phyloP scores from a whole-genome alignment of 495 filamentous ascomycete genomes.

The Trichoderma asperelloides region DNA sequence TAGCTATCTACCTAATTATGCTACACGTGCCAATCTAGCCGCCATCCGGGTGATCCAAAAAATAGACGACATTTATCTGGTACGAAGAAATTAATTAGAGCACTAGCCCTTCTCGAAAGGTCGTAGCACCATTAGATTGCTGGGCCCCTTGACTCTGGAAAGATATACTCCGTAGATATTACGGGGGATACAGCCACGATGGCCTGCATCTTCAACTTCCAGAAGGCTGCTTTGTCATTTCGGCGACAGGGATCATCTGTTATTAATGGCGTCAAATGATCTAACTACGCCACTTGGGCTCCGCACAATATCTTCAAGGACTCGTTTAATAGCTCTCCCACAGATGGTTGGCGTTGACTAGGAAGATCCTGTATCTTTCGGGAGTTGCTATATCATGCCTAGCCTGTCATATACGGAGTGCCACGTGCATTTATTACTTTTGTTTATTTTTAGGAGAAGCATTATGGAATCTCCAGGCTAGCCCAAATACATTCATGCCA shows the following conservation, averaged over 20 bases:
- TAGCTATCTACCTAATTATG: not conserved
- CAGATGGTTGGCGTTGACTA: not conserved
- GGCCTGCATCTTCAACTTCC: not conserved
- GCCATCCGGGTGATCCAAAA: not conserved
- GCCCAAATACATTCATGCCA: not conserved
- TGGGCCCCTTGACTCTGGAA: not conserved
- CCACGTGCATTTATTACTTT: not conserved
- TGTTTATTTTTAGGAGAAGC: not conserved
- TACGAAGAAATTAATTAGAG: no score
- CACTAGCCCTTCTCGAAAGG: no score
- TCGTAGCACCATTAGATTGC: not conserved
- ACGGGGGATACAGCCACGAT: not conserved
- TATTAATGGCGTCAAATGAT: not conserved
- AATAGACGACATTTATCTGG: not conserved
- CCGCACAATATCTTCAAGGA: no score
- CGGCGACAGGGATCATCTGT: not conserved
- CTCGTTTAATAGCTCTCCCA: not conserved
- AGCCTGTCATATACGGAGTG: not conserved
- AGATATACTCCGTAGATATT: not conserved
- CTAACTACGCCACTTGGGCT: not conserved
- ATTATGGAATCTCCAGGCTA: not conserved
- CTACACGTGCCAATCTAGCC: not conserved
- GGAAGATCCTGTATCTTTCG: not conserved
- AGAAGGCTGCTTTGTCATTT: slow-evolving; percentile 5
- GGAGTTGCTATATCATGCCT: not conserved